phyloP scores from a whole-genome alignment of 202 grass and related monocot species.

The Musa balbisiana region DNA sequence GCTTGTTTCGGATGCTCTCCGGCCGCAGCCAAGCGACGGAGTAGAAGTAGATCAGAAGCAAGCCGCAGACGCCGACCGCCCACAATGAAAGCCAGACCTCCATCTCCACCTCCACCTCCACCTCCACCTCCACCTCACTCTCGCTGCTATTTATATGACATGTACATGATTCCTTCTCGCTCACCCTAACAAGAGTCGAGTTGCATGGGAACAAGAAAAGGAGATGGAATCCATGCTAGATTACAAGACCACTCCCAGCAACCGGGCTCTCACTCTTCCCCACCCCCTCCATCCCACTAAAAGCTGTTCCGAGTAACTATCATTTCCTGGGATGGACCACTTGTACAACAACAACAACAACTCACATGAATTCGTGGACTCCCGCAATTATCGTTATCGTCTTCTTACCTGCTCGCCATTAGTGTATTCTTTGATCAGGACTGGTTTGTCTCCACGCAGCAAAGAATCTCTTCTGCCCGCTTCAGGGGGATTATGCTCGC shows the following conservation, averaged over 20 bases:
- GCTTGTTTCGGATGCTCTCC: slow-evolving; percentile 41
- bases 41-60: slow-evolving; percentile 63
- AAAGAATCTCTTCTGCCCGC: neutral
- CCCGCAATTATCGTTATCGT: neutral
- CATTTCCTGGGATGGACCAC: neutral
- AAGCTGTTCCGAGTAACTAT: neutral
- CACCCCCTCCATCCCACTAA: too few species aligned
- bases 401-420: neutral
- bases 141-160: neutral
- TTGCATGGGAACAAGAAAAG: slow-evolving; percentile 1
- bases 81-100: slow-evolving; percentile 39
- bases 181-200: neutral
- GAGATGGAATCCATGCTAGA: neutral
- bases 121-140: neutral
- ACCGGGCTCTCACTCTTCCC: too few species aligned
- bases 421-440: neutral
- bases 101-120: slow-evolving; percentile 14
- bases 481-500: neutral
- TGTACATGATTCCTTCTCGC: neutral
- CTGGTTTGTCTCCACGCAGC: neutral
- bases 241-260: neutral
- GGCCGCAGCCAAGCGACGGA: slow-evolving; percentile 49
- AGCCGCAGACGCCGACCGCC: slow-evolving; percentile 44
- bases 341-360: neutral
- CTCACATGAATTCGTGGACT: neutral